Base-by-base conservation (phyloP, 192 early-diverging fungal genomes). In the Entomortierella beljakovae region DNA sequence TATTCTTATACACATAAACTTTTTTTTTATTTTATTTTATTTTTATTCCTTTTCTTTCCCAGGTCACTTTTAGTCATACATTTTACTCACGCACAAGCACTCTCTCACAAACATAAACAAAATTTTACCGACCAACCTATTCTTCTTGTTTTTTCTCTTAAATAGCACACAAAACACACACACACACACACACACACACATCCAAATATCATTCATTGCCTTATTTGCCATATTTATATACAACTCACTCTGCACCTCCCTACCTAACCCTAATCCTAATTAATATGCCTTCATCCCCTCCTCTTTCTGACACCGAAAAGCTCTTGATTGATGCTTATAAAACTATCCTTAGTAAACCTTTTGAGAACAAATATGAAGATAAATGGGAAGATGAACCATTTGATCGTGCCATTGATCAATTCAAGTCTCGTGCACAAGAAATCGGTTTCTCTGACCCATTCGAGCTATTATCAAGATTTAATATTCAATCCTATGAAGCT, bases 341-440 rank as follows among this genome's bases (percentile, higher is more conserved):
- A 33, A 79, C 52, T 1, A 79, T 79, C 62, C 67, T 79, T 29
- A 52, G 65, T 23, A 70, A 79, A 28, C 75, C 75, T 28, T 79
- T 79, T 40, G 60, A 65, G n/a, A 68, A 79, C 62, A 79, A 68
- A 62, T 79, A 70, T 54, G 75, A 79, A 68, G 75, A 79, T 25
- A 57, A 55, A 52, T 79, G 75, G 75, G 54, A 70, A 32, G 75
- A 79, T 55, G 75, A 79, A 25, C 60, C 75, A 18, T 79, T 79
- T 61, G 75, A 79, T 32, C 75, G 75, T 1, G 75, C 75, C n/a
- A 48, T 79, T 16, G 75, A 79, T 38, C 75, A 65, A 6, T 79
- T 79, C 75, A 77, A 77, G 66, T 62, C 73, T n/a, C 65, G 73
- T 1, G 73, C 73, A 11, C 65, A 68, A 40, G 73, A 77, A 43